Percentiles rank a stretch among this genome's conserved stretches.
These are phyloP conservation scores for Fulvia fulva DNA, from an alignment of 2,329 filamentous ascomycete species.

Conservation along the genomic window DNA sequence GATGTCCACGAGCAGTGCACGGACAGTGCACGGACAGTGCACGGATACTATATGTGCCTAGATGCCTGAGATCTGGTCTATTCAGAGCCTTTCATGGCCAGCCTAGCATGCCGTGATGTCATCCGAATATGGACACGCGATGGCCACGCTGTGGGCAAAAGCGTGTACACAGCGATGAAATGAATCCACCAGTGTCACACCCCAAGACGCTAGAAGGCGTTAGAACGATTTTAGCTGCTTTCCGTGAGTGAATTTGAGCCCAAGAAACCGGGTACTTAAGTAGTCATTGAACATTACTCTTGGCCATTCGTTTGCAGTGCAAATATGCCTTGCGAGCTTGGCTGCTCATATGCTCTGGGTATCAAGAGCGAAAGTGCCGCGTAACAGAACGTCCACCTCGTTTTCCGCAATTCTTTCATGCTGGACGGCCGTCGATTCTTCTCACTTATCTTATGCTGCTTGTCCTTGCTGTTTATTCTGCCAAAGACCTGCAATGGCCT, in stretches of 20 bases:
- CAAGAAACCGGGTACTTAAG: background rate
- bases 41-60: too few species aligned
- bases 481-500: constrained; percentile 58
- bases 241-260: background rate
- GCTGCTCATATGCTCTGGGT: background rate
- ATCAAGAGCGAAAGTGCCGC: background rate
- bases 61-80: too few species aligned
- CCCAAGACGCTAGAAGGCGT: background rate
- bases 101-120: too few species aligned
- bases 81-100: too few species aligned
- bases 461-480: constrained; percentile 21
- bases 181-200: too few species aligned
- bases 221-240: background rate
- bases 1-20: too few species aligned
- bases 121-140: too few species aligned
- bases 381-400: background rate
- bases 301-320: background rate
- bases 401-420: background rate
- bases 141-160: too few species aligned
- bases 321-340: background rate
- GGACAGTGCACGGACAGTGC: too few species aligned
- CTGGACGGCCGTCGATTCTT: background rate
- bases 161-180: too few species aligned
- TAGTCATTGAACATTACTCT: background rate
- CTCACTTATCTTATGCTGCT: constrained; percentile 1